phyloP scores from a whole-genome alignment of 2,329 filamentous ascomycete species.

The Clonostachys rosea region DNA sequence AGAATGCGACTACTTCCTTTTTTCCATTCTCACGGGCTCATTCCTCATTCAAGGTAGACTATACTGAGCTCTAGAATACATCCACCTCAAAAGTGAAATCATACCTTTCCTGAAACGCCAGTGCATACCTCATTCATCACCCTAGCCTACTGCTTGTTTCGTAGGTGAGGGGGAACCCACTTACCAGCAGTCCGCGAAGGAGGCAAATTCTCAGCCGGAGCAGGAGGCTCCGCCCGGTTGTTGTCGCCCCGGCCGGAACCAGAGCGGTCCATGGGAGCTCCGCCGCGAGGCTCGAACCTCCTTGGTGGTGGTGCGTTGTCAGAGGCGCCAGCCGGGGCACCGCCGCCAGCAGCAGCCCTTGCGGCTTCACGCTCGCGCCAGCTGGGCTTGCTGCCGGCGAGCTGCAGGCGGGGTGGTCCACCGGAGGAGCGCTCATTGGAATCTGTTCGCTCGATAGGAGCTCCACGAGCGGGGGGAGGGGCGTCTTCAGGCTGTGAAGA shows the following conservation, averaged over 20 bases:
- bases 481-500: conserved; percentile 21
- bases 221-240: conserved; percentile 30
- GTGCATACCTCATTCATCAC: conserved; percentile 18
- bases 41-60: conserved; percentile 20
- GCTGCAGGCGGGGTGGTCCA: conserved; percentile 56
- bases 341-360: conserved; percentile 24
- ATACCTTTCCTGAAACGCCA: conserved; percentile 28
- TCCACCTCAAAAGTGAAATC: conserved; percentile 19
- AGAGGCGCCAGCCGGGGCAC: conserved; percentile 27
- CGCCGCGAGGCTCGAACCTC: conserved; percentile 25
- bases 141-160: conserved; percentile 13
- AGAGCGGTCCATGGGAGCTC: conserved; percentile 34
- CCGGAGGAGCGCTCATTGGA: conserved; percentile 36
- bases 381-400: conserved; percentile 57
- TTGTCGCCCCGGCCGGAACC: conserved; percentile 36
- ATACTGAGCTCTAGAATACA: conserved; percentile 31
- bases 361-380: conserved; percentile 72
- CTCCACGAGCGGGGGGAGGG: conserved; percentile 17
- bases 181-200: conserved; percentile 51
- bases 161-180: conserved; percentile 49
- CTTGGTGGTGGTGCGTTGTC: conserved; percentile 20
- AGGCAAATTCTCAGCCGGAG: conserved; percentile 43
- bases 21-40: conserved; percentile 20
- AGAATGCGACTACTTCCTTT: conserved; percentile 7
- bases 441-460: conserved; percentile 37